Evolutionary conservation across 768 basidiomycete genomes (phyloP).

Genomic region (Scleroderma bovista): DNA sequence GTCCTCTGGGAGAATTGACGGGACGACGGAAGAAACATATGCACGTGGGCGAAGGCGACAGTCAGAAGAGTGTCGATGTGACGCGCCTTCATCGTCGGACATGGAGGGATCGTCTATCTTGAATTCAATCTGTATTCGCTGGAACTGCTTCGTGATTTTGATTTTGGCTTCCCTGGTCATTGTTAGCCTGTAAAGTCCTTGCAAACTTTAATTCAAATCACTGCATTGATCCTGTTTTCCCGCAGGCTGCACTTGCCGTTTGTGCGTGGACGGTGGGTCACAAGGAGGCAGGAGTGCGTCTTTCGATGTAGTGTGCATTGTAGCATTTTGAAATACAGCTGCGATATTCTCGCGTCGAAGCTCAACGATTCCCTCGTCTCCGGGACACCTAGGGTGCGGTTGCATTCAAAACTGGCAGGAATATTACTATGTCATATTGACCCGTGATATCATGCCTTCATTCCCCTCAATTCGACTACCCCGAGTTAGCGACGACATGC

Average conservation of each 20-base stretch:
- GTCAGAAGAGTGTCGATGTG: neutral
- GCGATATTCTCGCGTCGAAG: slow-evolving; percentile 1
- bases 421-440: neutral
- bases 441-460: neutral
- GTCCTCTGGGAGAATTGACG: neutral
- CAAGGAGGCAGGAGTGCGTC: neutral
- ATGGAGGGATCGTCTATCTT: slow-evolving; percentile 1
- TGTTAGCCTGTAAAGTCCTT: neutral
- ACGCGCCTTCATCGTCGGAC: neutral
- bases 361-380: neutral
- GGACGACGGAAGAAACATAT: neutral
- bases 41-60: neutral
- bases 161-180: neutral
- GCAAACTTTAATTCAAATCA: neutral
- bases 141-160: neutral
- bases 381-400: neutral
- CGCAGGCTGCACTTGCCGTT: neutral
- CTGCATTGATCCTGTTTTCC: neutral
- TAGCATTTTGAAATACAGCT: neutral
- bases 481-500: neutral
- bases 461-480: neutral
- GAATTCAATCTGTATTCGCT: neutral
- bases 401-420: neutral
- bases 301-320: neutral
- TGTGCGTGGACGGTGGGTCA: neutral